A percentile compares a stretch with the other conserved stretches of the same genome.
Conservation (phyloP, 192 early-diverging fungal species). For the Coemansia erecta region DNA sequence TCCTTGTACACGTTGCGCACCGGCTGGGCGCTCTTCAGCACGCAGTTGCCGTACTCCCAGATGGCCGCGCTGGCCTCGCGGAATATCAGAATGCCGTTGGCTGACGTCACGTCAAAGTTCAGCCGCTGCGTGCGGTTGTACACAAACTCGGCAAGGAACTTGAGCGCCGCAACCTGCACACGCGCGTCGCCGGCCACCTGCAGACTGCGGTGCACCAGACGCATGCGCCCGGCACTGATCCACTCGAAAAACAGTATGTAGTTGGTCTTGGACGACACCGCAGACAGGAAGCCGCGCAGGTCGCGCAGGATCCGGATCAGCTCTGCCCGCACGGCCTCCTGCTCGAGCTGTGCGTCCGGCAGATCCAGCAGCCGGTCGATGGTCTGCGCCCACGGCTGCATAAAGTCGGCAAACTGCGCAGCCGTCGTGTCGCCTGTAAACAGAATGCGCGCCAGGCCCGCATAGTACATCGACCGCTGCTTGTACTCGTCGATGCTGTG, state of each 20-base stretch:
- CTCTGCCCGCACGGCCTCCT: conserved; percentile 43
- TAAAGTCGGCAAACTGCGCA: conserved; percentile 66
- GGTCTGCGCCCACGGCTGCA: conserved; percentile 63
- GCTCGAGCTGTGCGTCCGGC: conserved; percentile 57
- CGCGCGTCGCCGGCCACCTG: conserved; percentile 57
- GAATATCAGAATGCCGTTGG: conserved; percentile 88
- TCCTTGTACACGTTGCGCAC: conserved; percentile 55
- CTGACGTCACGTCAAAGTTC: conserved; percentile 78
- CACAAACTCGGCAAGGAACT: conserved; percentile 78
- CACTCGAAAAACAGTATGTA: conserved; percentile 80
- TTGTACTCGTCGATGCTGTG: conserved; percentile 58
- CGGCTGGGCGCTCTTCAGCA: conserved; percentile 14
- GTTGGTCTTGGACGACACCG: conserved; percentile 59
- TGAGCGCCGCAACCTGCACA: conserved; percentile 70
- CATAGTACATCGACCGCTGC: conserved; percentile 72
- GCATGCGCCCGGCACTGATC: conserved; percentile 73
- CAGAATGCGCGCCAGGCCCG: conserved; percentile 71
- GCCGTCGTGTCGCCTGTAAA: conserved; percentile 66
- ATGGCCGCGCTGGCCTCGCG: conserved; percentile 75
- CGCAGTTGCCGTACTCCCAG: conserved; percentile 56
- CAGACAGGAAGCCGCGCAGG: conserved; percentile 71
- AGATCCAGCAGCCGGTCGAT: conserved; percentile 58
- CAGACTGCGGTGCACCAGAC: conserved; percentile 63
- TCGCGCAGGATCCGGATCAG: conserved; percentile 70
- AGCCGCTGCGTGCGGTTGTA: conserved; percentile 77